Evolutionary conservation across 768 basidiomycete species (phyloP).

Genomic region (Chalciporus sphaerocephalus): DNA sequence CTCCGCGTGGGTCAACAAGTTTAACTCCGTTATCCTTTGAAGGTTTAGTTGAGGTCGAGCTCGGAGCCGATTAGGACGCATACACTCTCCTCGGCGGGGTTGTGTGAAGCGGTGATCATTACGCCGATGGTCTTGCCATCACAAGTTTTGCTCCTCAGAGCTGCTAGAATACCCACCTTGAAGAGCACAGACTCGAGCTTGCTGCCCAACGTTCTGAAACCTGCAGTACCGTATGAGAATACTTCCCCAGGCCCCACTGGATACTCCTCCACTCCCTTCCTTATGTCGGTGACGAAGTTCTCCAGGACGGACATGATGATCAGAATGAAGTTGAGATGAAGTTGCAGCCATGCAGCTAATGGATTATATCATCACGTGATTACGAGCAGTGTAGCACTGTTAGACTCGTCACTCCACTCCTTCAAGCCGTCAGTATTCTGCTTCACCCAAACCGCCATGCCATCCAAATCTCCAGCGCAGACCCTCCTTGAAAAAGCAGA

Average conservation of each 20-base stretch:
- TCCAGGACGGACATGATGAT: constrained; percentile 33
- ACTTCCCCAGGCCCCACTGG: constrained; percentile 65
- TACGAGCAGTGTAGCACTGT: not conserved
- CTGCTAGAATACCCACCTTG: constrained; percentile 87
- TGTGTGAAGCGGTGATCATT: constrained; percentile 99
- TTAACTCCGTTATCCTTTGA: constrained; percentile 96
- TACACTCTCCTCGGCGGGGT: constrained; percentile 82
- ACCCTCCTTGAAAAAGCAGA: constrained; percentile 80
- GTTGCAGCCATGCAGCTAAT: not conserved
- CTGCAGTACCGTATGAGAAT: constrained; percentile 91
- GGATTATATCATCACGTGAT: constrained; percentile 15
- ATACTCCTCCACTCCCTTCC: constrained; percentile 52
- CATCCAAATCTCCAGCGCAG: constrained; percentile 75
- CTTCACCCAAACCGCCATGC: constrained; percentile 40
- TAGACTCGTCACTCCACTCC: too few species aligned
- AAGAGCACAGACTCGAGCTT: constrained; percentile 89
- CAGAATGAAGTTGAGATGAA: not conserved
- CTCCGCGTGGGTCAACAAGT: constrained; percentile 92
- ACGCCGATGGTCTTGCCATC: constrained; percentile 91
- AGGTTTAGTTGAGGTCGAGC: constrained; percentile 3
- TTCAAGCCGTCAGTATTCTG: too few species aligned
- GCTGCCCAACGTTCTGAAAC: constrained; percentile 77
- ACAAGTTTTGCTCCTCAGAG: constrained; percentile 84
- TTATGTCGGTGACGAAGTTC: constrained; percentile 41
- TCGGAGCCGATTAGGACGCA: not conserved